phyloP scores from a whole-genome alignment of 2,329 filamentous ascomycete genomes.

The Paecilomyces variotii region DNA sequence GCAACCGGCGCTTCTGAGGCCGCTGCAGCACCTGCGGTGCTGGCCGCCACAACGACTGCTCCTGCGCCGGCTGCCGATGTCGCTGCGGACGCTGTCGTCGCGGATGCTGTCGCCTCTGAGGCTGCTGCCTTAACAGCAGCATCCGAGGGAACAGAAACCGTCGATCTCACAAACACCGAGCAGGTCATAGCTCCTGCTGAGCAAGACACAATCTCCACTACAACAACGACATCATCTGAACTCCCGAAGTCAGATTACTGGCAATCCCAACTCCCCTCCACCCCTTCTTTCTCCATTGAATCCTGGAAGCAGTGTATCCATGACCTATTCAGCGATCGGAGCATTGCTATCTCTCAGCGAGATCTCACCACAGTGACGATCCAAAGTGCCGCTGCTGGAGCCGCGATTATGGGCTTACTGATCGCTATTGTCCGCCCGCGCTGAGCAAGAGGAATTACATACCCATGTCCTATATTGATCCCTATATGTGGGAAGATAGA shows the following conservation, averaged over 20 bases:
- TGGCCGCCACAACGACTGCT: conserved; percentile 1
- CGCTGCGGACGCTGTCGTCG: not conserved
- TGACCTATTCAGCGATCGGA: conserved; percentile 60
- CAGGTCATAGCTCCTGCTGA: not conserved
- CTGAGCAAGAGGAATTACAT: conserved; percentile 11
- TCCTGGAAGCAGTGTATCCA: conserved; percentile 43
- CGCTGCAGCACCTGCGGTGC: not conserved
- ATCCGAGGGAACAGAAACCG: conserved; percentile 1
- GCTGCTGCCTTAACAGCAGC: not conserved
- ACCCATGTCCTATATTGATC: not conserved
- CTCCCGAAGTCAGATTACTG: conserved; percentile 7
- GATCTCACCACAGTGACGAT: conserved; percentile 63
- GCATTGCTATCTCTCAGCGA: conserved; percentile 56
- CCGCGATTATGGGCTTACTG: conserved; percentile 47
- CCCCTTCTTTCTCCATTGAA: conserved; percentile 22
- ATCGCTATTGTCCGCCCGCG: conserved; percentile 44
- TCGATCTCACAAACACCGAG: not conserved
- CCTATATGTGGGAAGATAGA: not conserved
- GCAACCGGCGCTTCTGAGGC: conserved; percentile 6
- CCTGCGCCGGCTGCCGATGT: not conserved
- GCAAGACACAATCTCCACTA: not conserved
- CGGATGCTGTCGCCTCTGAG: not conserved
- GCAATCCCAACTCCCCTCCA: conserved; percentile 16
- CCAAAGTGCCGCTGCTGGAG: conserved; percentile 61
- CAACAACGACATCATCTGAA: not conserved